These are phyloP conservation scores for Ambrosia trifida DNA, from an alignment of 129 eudicot species.

Conservation along the genomic window DNA sequence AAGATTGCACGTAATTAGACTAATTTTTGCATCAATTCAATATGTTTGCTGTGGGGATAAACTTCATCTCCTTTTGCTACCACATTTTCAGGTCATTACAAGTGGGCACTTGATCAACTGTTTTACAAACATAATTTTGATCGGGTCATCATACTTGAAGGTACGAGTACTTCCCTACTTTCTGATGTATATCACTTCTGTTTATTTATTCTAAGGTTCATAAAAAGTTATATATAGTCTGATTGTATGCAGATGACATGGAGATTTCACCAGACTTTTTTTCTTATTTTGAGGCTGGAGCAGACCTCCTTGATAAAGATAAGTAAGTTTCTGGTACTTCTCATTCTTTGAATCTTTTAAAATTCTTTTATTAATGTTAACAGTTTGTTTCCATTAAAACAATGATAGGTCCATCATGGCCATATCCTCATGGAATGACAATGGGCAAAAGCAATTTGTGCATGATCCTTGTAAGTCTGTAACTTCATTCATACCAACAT, in stretches of 20 bases:
- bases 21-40: not conserved
- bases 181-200: not conserved
- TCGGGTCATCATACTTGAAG: constrained; percentile 91
- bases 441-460: constrained; percentile 93
- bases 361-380: not conserved
- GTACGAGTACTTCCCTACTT: constrained; percentile 31
- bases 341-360: not conserved
- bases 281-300: constrained; percentile 96
- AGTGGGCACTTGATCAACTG: constrained; percentile 93
- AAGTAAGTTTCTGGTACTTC: constrained; percentile 48
- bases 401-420: constrained; percentile 67
- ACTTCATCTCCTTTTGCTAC: constrained; percentile 8
- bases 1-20: constrained; percentile 79
- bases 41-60: not conserved
- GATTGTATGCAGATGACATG: constrained; percentile 82
- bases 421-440: constrained; percentile 97
- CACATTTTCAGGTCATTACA: constrained; percentile 81
- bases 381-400: constrained; percentile 6
- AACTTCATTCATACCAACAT: not conserved
- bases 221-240: constrained; percentile 13
- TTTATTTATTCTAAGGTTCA: constrained; percentile 14
- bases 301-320: constrained; percentile 80
- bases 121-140: constrained; percentile 75
- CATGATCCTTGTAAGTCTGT: constrained; percentile 89
- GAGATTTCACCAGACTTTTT: constrained; percentile 94